Conservation (phyloP, 176 grass and related monocot genomes). For the Hordeum vulgare region DNA sequence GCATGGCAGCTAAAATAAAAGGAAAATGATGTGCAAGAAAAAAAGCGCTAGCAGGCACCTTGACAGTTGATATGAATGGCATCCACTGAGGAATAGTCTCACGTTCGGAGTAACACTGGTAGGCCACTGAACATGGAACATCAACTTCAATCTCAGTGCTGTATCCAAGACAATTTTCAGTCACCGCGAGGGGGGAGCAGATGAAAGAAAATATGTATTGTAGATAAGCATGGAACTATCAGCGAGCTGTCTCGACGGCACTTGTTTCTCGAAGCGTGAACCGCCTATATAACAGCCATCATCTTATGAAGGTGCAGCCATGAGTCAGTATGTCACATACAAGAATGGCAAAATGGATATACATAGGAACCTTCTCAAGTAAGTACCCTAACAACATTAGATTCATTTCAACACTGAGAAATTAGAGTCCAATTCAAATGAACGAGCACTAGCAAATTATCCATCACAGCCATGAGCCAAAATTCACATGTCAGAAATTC, state of each 20-base stretch:
- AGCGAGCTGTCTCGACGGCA: neutral
- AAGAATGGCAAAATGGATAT: neutral
- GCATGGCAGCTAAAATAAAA: neutral
- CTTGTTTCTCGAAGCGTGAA: neutral
- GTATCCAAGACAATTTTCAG: slow-evolving; percentile 28
- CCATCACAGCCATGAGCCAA: neutral
- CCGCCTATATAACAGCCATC: neutral
- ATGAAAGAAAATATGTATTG: slow-evolving; percentile 6
- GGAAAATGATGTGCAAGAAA: neutral
- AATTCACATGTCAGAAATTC: neutral
- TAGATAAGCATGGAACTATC: neutral
- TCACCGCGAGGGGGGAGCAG: neutral
- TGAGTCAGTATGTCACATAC: neutral
- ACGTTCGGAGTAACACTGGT: slow-evolving; percentile 87
- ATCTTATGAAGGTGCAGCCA: neutral
- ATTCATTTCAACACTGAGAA: neutral
- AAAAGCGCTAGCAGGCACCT: slow-evolving; percentile 34
- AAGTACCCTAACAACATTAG: neutral
- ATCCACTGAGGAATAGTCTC: slow-evolving; percentile 95
- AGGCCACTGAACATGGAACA: slow-evolving; percentile 85
- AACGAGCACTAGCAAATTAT: neutral
- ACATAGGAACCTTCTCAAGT: neutral
- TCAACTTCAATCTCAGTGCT: slow-evolving; percentile 81
- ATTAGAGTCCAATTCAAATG: neutral
- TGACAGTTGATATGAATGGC: slow-evolving; percentile 95